A percentile compares a stretch with the other conserved stretches of the same genome.
These are phyloP conservation scores for Neoscytalidium dimidiatum DNA, from an alignment of 2,329 filamentous ascomycete genomes.

Conservation along the genomic window DNA sequence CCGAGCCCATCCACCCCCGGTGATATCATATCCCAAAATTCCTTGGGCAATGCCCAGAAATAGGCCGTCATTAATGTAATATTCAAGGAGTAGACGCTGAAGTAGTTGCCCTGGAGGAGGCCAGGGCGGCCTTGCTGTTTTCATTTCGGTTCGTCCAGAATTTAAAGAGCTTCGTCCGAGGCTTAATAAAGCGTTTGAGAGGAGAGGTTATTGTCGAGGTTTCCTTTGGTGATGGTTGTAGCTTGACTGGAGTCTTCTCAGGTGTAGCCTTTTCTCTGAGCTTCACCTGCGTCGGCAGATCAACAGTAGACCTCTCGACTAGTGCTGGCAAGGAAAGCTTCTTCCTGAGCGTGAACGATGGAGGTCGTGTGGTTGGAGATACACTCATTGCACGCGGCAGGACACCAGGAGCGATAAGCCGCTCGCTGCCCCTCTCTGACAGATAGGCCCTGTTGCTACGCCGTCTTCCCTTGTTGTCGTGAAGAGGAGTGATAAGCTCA, in stretches of 20 bases:
- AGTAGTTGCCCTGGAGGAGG: constrained; percentile 5
- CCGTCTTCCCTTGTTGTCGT: not conserved
- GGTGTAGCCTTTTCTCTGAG: not conserved
- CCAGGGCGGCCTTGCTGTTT: constrained; percentile 5
- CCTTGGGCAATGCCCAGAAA: not conserved
- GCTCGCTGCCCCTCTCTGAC: constrained; percentile 2
- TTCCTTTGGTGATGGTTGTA: not conserved
- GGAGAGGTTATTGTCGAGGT: not conserved
- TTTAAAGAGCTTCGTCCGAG: constrained; percentile 38
- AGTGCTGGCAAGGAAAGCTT: constrained; percentile 17
- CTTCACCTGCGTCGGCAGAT: constrained; percentile 6
- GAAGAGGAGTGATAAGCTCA: constrained; percentile 32
- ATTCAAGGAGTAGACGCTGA: constrained; percentile 6
- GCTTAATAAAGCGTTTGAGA: constrained; percentile 26
- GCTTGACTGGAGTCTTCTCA: not conserved
- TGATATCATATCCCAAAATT: constrained; percentile 18
- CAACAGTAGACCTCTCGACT: constrained; percentile 1
- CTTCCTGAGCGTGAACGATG: not conserved
- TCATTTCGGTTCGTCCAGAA: constrained; percentile 33
- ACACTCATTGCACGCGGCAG: constrained; percentile 14
- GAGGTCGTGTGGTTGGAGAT: constrained; percentile 10
- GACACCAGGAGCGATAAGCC: constrained; percentile 7
- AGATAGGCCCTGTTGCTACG: constrained; percentile 3
- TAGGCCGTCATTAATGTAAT: constrained; percentile 3
- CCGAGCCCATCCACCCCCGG: not conserved